Evolutionary conservation across 768 basidiomycete genomes (phyloP).

Genomic region (Postia placenta): DNA sequence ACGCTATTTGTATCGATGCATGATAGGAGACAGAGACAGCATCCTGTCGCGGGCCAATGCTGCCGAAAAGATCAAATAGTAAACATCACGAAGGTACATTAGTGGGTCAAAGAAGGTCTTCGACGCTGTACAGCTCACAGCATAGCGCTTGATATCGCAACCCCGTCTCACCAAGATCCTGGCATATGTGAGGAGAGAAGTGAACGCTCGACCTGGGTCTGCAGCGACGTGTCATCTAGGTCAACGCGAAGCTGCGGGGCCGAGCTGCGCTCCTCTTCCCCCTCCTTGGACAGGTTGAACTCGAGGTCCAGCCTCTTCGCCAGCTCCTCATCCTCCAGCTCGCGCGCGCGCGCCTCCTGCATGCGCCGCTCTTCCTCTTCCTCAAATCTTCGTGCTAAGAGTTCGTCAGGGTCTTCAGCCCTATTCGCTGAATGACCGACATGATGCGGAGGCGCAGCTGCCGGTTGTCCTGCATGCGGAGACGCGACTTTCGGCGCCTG

Average conservation of each 20-base stretch:
- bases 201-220: background rate
- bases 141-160: no score
- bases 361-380: slow-evolving; percentile 39
- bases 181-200: background rate
- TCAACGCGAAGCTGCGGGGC: background rate
- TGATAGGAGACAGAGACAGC: no score
- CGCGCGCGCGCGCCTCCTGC: slow-evolving; percentile 29
- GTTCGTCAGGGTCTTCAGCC: slow-evolving; percentile 15
- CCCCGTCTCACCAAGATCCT: background rate
- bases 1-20: no score
- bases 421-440: background rate
- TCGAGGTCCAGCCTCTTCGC: slow-evolving; percentile 49
- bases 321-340: slow-evolving; percentile 37
- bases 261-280: background rate
- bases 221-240: background rate
- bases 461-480: background rate
- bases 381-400: slow-evolving; percentile 15
- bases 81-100: no score
- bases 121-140: no score
- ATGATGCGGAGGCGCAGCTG: background rate
- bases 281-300: slow-evolving; percentile 32
- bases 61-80: no score
- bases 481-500: background rate
- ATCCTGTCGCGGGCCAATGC: no score
- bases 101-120: no score